Base-by-base conservation (phyloP, 2,329 filamentous ascomycete species). In the Fusarium papillatum region DNA sequence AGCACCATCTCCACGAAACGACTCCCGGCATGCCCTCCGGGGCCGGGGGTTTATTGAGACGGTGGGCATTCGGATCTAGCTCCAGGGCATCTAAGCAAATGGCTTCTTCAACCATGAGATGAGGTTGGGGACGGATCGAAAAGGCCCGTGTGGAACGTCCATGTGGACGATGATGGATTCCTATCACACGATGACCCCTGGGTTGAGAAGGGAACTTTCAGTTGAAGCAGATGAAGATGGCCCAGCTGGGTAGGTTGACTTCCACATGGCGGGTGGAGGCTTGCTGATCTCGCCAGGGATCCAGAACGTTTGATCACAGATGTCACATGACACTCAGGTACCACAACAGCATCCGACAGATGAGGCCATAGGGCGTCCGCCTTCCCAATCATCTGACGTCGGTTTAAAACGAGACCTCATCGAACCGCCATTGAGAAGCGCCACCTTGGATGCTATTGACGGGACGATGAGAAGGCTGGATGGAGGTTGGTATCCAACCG, bases 301-400 rank as follows among this genome's bases (percentile, higher is more conserved):
- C 38, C 60, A 16, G 64, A 48, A 64, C 46, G 53, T 64, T 72
- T 48, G 66, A 50, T 43, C 57, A 48, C 61, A 63, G 38, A 22
- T 38, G 70, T 79, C 78, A 78, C 78, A 80, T 78, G 78, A 79
- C 50, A 60, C 13, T 19, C 59, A 41, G 31, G 55, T 39, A 66
- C 63, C 26, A 55, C 24, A 26, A 75, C 34, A 59, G 61, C 59
- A 74, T 67, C 65, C 57, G 66, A 60, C 57, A 57, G 53, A 59
- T 74, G 74, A 72, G 59, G 67, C 61, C 59, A 63, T 39, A 73
- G 66, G 50, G 34, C 43, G 48, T 59, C 39, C 50, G 59, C 53
- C 43, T 31, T 64, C 62, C 41, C 61, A 61, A 69, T 70, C 41
- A 57, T 55, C 66, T 68, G 67, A 66, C 57, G 60, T 66, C 65